Conservation (phyloP, 495 filamentous ascomycete genomes). For the Talaromyces trachyspermus region DNA sequence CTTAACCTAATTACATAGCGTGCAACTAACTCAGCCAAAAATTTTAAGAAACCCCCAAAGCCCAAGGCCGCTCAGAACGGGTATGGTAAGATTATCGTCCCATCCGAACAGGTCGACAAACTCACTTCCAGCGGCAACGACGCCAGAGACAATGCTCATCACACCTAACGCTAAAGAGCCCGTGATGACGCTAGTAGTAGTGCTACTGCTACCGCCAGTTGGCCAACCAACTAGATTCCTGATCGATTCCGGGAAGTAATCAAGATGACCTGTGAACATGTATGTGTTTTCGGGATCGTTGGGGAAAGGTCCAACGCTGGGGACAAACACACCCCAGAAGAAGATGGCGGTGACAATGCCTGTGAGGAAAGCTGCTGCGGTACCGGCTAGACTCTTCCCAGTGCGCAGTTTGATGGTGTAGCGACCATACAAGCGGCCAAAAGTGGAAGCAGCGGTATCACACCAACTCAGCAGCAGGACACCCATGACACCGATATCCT, state of each 20-base stretch:
- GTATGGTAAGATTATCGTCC: constrained; percentile 98
- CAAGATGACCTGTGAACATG: constrained; percentile 71
- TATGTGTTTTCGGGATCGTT: constrained; percentile 62
- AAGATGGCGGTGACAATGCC: constrained; percentile 72
- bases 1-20: not conserved
- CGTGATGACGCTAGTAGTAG: constrained; percentile 46
- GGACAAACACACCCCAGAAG: constrained; percentile 85
- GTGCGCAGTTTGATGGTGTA: constrained; percentile 77
- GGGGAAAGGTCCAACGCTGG: constrained; percentile 54
- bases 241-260: constrained; percentile 49
- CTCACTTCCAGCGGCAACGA: constrained; percentile 82
- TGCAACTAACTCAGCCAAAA: constrained; percentile 49
- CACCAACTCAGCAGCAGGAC: constrained; percentile 93
- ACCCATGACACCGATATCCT: constrained; percentile 86
- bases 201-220: constrained; percentile 31
- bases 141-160: constrained; percentile 79
- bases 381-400: constrained; percentile 89
- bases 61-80: constrained; percentile 79
- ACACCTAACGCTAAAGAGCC: constrained; percentile 72
- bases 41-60: constrained; percentile 91
- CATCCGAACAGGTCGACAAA: constrained; percentile 83
- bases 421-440: constrained; percentile 79
- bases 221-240: constrained; percentile 42
- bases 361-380: constrained; percentile 70
- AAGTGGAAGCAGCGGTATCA: constrained; percentile 91